Evolutionary conservation across 2,329 filamentous ascomycete species (phyloP), one percentile per base, ranked within the genome.

Genomic region (Ophiostoma sp.): DNA sequence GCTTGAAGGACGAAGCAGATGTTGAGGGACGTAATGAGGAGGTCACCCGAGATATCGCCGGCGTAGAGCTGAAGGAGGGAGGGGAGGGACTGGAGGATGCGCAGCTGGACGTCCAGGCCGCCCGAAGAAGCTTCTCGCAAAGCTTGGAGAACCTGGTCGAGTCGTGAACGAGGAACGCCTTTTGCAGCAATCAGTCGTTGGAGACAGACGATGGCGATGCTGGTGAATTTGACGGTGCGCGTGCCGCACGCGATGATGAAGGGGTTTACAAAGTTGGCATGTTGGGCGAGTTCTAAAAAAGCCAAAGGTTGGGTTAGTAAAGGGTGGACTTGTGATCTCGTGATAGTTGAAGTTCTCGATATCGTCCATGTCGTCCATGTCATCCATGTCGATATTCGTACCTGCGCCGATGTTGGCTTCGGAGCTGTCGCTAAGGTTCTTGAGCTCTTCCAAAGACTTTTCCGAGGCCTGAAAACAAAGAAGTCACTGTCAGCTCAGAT

Each of bases 171-270:
- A 0, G 96, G 93, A 57, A 99, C 85, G 8, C 93, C 94, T 77
- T 90, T 89, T 70, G 92, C 91, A 72, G 97, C 91, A 72, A 97
- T 93, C 73, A 99, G 89, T 68, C 95, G 89, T 80, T 98, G 95
- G 52, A 99, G 86, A 80, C 95, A 97, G 63, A 94, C 91, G 19
- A 97, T 92, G 48, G 93, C 95, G 78, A 95, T 96, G 68, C 90
- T 89, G 0, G 93, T 96, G 80, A 97, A 94, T 80, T 96, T 98
- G 76, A 91, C 88, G 87, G 97, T 97, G 77, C 92, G 93, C 76
- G 94, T 96, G 69, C 91, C 89, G 80, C 96, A 99, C 33, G 96
- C 95, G 80, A 98, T 91, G 76, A 99, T 89, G 80, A 99, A 98
- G 1, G 96, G 96, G 77, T 95, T 94, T 74, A 95, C 91, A 82